Evolutionary conservation across 1,284 basidiomycete genomes (phyloP).

Genomic region (Pseudozyma tsukubaensis): DNA sequence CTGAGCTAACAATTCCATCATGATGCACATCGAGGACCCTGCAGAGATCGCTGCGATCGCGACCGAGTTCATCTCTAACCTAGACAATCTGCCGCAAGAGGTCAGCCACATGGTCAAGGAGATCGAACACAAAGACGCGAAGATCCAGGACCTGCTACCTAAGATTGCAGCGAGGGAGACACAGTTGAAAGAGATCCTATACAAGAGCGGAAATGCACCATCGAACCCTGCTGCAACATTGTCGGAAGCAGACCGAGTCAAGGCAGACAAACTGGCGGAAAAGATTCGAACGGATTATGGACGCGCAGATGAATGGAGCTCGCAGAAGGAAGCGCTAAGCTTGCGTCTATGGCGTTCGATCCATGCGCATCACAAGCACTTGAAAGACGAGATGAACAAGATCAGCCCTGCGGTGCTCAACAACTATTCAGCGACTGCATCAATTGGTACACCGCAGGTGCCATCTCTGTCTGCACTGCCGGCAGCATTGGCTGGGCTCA

Average conservation of each 20-base stretch:
- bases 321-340: conserved; percentile 58
- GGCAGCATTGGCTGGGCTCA: conserved; percentile 41
- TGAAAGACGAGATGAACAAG: conserved; percentile 55
- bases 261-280: conserved; percentile 61
- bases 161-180: conserved; percentile 60
- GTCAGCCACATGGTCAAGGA: conserved; percentile 66
- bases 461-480: conserved; percentile 43
- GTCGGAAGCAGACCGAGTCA: conserved; percentile 52
- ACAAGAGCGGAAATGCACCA: conserved; percentile 31
- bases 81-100: conserved; percentile 66
- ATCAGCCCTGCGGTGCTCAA: conserved; percentile 60
- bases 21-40: conserved; percentile 61
- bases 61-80: conserved; percentile 59
- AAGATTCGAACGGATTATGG: conserved; percentile 60
- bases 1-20: neutral
- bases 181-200: conserved; percentile 55
- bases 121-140: conserved; percentile 66
- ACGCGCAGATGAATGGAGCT: conserved; percentile 61
- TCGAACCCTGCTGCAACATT: conserved; percentile 38
- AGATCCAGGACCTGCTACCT: conserved; percentile 62
- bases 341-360: conserved; percentile 57
- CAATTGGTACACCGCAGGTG: conserved; percentile 39
- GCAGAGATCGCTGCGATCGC: conserved; percentile 66
- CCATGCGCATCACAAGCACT: conserved; percentile 55
- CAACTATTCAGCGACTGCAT: conserved; percentile 44